Evolutionary conservation across 371 early-diverging fungal species (phyloP).

Genomic region (Actinomortierella ambigua): DNA sequence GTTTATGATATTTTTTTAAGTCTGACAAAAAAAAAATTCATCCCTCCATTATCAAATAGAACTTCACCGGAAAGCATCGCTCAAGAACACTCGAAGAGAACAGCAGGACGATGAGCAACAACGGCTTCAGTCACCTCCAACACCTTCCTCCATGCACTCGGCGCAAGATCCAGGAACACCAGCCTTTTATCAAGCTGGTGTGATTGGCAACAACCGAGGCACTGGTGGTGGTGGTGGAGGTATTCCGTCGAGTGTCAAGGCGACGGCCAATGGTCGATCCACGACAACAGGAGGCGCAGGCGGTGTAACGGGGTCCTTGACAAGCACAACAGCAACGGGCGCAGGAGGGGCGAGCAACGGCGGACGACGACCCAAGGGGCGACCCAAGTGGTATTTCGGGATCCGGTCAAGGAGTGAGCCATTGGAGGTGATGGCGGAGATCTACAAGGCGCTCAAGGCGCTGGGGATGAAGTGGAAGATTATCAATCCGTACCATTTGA

Average conservation of each 20-base stretch:
- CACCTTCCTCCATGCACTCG: conserved; percentile 7
- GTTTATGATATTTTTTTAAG: too few species aligned
- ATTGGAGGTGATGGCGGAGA: conserved; percentile 96
- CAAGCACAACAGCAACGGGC: conserved; percentile 3
- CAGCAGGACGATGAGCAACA: conserved; percentile 11
- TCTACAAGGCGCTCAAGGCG: conserved; percentile 89
- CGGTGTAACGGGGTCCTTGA: not conserved
- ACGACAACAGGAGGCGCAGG: too few species aligned
- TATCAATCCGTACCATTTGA: conserved; percentile 84
- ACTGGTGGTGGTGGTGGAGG: conserved; percentile 44
- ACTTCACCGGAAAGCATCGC: conserved; percentile 38
- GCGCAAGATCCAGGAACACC: conserved; percentile 18
- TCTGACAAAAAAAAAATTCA: too few species aligned
- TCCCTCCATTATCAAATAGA: too few species aligned
- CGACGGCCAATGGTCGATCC: not conserved
- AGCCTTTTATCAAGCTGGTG: conserved; percentile 39
- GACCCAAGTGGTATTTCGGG: conserved; percentile 94
- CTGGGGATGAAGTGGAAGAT: conserved; percentile 93
- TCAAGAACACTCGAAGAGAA: conserved; percentile 29
- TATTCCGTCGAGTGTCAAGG: conserved; percentile 15
- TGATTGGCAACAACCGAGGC: conserved; percentile 31
- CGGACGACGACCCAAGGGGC: conserved; percentile 42
- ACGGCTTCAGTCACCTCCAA: conserved; percentile 15
- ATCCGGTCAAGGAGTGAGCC: conserved; percentile 93
- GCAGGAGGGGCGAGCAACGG: conserved; percentile 14